Conservation (phyloP, 352 stramenopile genomes). For the Pythium oligandrum region DNA sequence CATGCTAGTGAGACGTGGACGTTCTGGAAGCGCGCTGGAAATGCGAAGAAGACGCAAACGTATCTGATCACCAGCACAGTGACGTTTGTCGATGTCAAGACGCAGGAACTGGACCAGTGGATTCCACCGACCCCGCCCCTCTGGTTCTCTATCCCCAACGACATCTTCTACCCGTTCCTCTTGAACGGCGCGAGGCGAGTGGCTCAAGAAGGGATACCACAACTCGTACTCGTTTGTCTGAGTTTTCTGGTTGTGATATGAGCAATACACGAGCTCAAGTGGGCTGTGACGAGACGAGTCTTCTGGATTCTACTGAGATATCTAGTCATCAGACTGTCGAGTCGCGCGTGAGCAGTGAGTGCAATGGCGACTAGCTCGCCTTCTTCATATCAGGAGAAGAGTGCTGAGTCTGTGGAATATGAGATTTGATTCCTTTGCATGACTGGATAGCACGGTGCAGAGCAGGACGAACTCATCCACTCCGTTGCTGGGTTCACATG, state of each 20-base stretch:
- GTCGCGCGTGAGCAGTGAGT: too few relatives aligned
- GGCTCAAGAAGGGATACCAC: neutral
- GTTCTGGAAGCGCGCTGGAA: slow-evolving; percentile 23
- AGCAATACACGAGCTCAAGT: too few relatives aligned
- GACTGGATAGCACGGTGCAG: too few relatives aligned
- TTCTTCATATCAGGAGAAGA: too few relatives aligned
- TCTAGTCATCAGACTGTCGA: neutral
- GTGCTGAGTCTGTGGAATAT: too few relatives aligned
- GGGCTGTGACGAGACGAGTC: too few relatives aligned
- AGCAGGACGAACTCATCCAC: too few relatives aligned
- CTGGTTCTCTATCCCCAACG: slow-evolving; percentile 51
- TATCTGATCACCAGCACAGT: slow-evolving; percentile 30
- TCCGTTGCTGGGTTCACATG: too few relatives aligned
- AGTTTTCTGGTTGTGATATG: too few relatives aligned
- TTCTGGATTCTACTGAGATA: too few relatives aligned
- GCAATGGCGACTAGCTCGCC: too few relatives aligned
- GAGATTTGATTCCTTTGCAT: too few relatives aligned
- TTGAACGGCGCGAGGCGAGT: slow-evolving; percentile 11
- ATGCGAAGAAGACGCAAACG: slow-evolving; percentile 12
- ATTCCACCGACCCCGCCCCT: slow-evolving; percentile 32
- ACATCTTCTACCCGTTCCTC: slow-evolving; percentile 50
- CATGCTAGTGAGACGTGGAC: slow-evolving; percentile 31
- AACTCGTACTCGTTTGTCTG: neutral
- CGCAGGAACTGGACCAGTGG: slow-evolving; percentile 20
- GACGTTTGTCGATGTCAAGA: slow-evolving; percentile 23